Evolutionary conservation across 805 yeast genomes (phyloP).

Genomic region (Zygoascus flipseniorum): DNA sequence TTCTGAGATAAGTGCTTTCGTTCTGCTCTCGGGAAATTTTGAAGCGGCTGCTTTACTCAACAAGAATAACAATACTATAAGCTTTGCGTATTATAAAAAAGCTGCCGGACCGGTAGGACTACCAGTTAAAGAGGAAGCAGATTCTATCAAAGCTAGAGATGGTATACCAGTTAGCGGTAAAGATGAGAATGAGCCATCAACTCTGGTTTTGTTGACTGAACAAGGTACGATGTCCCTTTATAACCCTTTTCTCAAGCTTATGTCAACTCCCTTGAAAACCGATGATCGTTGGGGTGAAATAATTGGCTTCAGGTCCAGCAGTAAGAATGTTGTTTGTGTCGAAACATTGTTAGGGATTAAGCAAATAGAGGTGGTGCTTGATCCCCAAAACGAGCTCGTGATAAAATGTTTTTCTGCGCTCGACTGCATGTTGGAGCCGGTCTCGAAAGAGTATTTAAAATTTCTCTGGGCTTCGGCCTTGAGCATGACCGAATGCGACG

Average conservation of each 20-base stretch:
- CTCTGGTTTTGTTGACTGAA: slow-evolving; percentile 6
- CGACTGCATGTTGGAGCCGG: slow-evolving; percentile 48
- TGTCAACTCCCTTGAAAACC: slow-evolving; percentile 24
- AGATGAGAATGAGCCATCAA: slow-evolving; percentile 16
- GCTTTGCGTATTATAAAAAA: slow-evolving; percentile 42
- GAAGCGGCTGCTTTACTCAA: slow-evolving; percentile 58
- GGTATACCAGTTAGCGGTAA: slow-evolving; percentile 28
- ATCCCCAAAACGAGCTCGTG: slow-evolving; percentile 40
- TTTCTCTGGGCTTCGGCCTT: slow-evolving; percentile 53
- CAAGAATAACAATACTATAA: slow-evolving; percentile 33
- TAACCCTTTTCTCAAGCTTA: slow-evolving; percentile 50
- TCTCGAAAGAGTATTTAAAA: slow-evolving; percentile 50
- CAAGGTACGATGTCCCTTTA: slow-evolving; percentile 31
- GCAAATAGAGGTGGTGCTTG: slow-evolving; percentile 19
- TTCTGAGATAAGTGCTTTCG: slow-evolving; percentile 21
- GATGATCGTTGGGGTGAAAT: slow-evolving; percentile 3
- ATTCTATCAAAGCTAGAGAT: slow-evolving; percentile 27
- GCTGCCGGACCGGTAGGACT: slow-evolving; percentile 25
- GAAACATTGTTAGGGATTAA: slow-evolving; percentile 4
- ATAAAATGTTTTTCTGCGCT: slow-evolving; percentile 40
- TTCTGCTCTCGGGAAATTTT: slow-evolving; percentile 40
- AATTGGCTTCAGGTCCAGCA: slow-evolving; percentile 1
- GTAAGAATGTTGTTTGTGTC: slow-evolving; percentile 4
- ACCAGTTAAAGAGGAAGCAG: slow-evolving; percentile 30
- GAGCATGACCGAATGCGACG: slow-evolving; percentile 36